A percentile compares a stretch with the other conserved stretches of the same genome.
These are phyloP conservation scores for Geotrichum bryndzae DNA, from an alignment of 1,139 yeast species.

Conservation along the genomic window DNA sequence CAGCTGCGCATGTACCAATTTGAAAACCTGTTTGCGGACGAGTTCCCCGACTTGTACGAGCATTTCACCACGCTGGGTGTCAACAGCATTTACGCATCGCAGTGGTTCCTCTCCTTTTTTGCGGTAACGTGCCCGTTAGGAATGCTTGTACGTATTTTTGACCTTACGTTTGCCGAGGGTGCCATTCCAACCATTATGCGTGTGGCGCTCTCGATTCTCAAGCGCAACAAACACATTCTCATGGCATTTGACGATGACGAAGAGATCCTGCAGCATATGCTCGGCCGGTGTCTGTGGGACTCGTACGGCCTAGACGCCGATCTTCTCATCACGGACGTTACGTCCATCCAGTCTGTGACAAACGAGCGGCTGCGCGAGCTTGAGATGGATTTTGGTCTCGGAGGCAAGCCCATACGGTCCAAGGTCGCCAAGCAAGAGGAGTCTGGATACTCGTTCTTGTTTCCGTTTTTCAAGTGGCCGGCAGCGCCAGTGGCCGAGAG, in stretches of 20 bases:
- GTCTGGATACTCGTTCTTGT: slow-evolving; percentile 1
- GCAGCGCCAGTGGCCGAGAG: slow-evolving; percentile 3
- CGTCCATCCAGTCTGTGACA: slow-evolving; percentile 28
- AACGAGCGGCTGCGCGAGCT: slow-evolving; percentile 25
- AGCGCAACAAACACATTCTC: slow-evolving; percentile 48
- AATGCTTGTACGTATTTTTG: slow-evolving; percentile 51
- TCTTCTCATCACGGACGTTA: slow-evolving; percentile 45
- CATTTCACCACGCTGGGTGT: slow-evolving; percentile 42
- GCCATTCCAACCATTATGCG: slow-evolving; percentile 59
- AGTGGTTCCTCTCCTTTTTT: slow-evolving; percentile 64
- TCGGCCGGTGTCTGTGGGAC: slow-evolving; percentile 50
- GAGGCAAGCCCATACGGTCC: slow-evolving; percentile 10
- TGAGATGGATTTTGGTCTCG: slow-evolving; percentile 26
- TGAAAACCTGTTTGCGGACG: slow-evolving; percentile 39
- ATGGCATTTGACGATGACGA: slow-evolving; percentile 53
- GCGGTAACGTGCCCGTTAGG: slow-evolving; percentile 55
- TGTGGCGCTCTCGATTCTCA: slow-evolving; percentile 51
- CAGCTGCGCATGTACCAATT: slow-evolving; percentile 52
- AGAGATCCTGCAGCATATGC: slow-evolving; percentile 53
- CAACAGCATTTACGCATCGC: slow-evolving; percentile 38
- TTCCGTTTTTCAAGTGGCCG: slow-evolving; percentile 16
- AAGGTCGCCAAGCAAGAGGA: slow-evolving; percentile 1
- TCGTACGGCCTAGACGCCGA: slow-evolving; percentile 44
- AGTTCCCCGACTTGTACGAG: slow-evolving; percentile 41
- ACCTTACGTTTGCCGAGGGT: slow-evolving; percentile 54